Evolutionary conservation across 2,329 filamentous ascomycete genomes (phyloP).

Genomic region (Aspergillus phoenicis): DNA sequence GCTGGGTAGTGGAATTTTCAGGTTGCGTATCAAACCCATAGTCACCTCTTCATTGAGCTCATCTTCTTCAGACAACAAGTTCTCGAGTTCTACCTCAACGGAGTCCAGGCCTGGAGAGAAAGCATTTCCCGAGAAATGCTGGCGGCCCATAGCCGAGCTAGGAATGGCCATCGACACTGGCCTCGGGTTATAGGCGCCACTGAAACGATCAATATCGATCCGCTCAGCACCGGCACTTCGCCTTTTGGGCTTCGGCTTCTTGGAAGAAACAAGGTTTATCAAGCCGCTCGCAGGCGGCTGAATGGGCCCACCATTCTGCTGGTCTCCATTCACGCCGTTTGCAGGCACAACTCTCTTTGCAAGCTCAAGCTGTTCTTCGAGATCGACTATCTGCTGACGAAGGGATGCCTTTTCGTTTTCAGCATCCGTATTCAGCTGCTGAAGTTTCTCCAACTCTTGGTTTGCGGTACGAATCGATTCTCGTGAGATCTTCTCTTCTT

Average conservation of each 20-base stretch:
- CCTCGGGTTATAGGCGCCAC: constrained; percentile 86
- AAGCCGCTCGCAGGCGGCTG: constrained; percentile 70
- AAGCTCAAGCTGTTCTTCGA: constrained; percentile 89
- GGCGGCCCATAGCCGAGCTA: constrained; percentile 56
- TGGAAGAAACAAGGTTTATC: constrained; percentile 94
- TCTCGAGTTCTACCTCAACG: constrained; percentile 92
- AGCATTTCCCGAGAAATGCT: constrained; percentile 72
- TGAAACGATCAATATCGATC: constrained; percentile 85
- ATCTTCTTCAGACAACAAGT: constrained; percentile 90
- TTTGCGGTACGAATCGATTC: constrained; percentile 80
- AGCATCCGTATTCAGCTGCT: constrained; percentile 71
- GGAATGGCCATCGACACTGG: constrained; percentile 93
- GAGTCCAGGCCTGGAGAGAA: constrained; percentile 83
- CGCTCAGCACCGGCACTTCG: constrained; percentile 86
- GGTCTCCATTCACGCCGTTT: constrained; percentile 63
- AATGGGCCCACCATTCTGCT: constrained; percentile 63
- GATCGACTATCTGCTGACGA: constrained; percentile 82
- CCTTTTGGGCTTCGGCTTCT: constrained; percentile 82
- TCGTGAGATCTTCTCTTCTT: constrained; percentile 83
- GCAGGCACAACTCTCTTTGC: constrained; percentile 76
- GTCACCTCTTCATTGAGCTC: constrained; percentile 96
- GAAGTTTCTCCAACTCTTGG: constrained; percentile 77
- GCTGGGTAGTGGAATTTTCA: constrained; percentile 91
- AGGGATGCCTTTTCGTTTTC: constrained; percentile 85
- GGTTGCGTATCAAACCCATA: constrained; percentile 90